Conservation (phyloP, 129 eudicot species). For the Artemisia tridentata region DNA sequence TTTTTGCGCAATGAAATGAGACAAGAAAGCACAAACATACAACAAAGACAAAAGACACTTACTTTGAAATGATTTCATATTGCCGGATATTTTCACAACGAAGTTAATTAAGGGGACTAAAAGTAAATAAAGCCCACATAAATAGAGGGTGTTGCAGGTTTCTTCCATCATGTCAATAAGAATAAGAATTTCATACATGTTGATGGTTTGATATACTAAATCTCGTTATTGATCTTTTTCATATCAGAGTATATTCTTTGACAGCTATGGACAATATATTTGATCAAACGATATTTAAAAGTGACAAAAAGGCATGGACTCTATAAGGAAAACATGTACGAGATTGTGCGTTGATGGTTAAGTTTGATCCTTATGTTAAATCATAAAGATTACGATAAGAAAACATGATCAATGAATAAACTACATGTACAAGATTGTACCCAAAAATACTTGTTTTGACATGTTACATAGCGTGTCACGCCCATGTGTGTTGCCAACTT, state of each 20-base stretch:
- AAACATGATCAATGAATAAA: neutral
- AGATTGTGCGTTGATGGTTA: neutral
- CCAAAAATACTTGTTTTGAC: slow-evolving; percentile 4
- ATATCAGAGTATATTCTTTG: slow-evolving; percentile 16
- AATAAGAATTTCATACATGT: slow-evolving; percentile 19
- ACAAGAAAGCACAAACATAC: slow-evolving; percentile 25
- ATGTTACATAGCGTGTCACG: neutral
- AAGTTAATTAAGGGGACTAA: neutral
- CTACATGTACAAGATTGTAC: neutral
- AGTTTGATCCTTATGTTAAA: neutral
- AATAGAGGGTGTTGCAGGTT: slow-evolving; percentile 1
- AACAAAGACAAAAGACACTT: slow-evolving; percentile 13
- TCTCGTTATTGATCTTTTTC: slow-evolving; percentile 7
- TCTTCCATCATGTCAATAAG: slow-evolving; percentile 26
- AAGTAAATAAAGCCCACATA: neutral
- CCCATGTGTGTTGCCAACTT: neutral
- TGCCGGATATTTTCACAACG: slow-evolving; percentile 7
- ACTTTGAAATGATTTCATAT: slow-evolving; percentile 26
- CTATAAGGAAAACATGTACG: neutral
- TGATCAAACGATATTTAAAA: slow-evolving; percentile 4
- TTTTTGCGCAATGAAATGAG: slow-evolving; percentile 25
- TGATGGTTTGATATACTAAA: neutral
- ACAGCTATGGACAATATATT: neutral
- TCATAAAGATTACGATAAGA: neutral
- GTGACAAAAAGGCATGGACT: slow-evolving; percentile 8